phyloP scores from a whole-genome alignment of 2,329 filamentous ascomycete genomes.

The Dactylellina sp. region DNA sequence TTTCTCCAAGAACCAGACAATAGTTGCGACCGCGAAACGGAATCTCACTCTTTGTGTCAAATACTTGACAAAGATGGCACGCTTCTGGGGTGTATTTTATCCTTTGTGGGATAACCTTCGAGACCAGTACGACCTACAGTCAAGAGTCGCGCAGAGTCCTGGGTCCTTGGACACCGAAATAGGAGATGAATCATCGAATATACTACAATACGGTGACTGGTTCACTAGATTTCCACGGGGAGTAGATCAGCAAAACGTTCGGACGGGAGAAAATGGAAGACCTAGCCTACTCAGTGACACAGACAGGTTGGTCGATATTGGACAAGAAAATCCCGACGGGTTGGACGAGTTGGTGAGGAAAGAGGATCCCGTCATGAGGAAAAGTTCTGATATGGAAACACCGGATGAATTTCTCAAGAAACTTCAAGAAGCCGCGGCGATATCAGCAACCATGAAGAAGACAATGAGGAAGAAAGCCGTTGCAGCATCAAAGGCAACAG shows the following conservation, averaged over 20 bases:
- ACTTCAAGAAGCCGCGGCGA: slow-evolving; percentile 66
- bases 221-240: slow-evolving; percentile 95
- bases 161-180: slow-evolving; percentile 32
- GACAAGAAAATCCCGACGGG: slow-evolving; percentile 19
- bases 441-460: slow-evolving; percentile 70
- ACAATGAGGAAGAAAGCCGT: slow-evolving; percentile 62
- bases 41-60: slow-evolving; percentile 89
- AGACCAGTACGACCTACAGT: slow-evolving; percentile 78
- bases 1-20: slow-evolving; percentile 81
- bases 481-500: slow-evolving; percentile 56
- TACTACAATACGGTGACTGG: slow-evolving; percentile 98
- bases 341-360: slow-evolving; percentile 41
- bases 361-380: slow-evolving; percentile 82
- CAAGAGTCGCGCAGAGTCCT: slow-evolving; percentile 66
- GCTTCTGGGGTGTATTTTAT: slow-evolving; percentile 98
- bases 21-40: slow-evolving; percentile 82
- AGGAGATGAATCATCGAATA: slow-evolving; percentile 66
- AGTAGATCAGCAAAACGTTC: slow-evolving; percentile 77
- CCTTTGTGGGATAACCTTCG: slow-evolving; percentile 95
- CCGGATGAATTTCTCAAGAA: slow-evolving; percentile 94
- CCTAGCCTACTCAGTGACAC: slow-evolving; percentile 10
- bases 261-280: slow-evolving; percentile 29
- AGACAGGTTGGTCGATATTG: slow-evolving; percentile 14
- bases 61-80: slow-evolving; percentile 94
- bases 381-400: slow-evolving; percentile 89